Evolutionary conservation across 2,329 filamentous ascomycete genomes (phyloP).

Genomic region (Botryotinia calthae): DNA sequence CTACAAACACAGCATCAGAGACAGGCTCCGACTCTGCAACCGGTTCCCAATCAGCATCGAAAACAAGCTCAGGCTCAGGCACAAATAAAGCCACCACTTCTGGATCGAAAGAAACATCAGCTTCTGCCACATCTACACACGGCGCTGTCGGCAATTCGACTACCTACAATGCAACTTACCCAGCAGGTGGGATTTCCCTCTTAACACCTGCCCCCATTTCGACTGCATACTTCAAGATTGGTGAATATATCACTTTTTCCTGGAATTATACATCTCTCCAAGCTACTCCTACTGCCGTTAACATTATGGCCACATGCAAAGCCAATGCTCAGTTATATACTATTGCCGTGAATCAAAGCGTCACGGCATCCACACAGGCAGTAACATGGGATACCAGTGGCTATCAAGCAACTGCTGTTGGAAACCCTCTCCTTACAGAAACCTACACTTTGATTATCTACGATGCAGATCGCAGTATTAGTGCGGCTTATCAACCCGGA

Average conservation of each 20-base stretch:
- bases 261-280: conserved; percentile 66
- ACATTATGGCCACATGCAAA: conserved; percentile 58
- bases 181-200: conserved; percentile 53
- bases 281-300: conserved; percentile 57
- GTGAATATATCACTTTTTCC: conserved; percentile 55
- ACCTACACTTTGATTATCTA: conserved; percentile 62
- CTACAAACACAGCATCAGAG: conserved; percentile 8
- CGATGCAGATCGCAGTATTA: conserved; percentile 54
- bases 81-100: conserved; percentile 14
- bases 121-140: conserved; percentile 1
- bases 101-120: conserved; percentile 12
- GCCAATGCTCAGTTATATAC: conserved; percentile 55
- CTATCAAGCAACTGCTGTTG: conserved; percentile 46
- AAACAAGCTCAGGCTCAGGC: conserved; percentile 11
- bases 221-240: conserved; percentile 57
- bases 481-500: conserved; percentile 52
- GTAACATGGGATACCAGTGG: conserved; percentile 58
- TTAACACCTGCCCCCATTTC: conserved; percentile 49
- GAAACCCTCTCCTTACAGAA: conserved; percentile 49
- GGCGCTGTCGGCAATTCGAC: conserved; percentile 24
- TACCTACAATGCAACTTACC: conserved; percentile 46
- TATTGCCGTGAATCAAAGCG: conserved; percentile 62
- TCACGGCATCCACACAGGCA: conserved; percentile 47
- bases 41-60: conserved; percentile 10
- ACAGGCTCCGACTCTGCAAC: not conserved